A percentile compares a stretch with the other conserved stretches of the same genome.
Conservation (phyloP, 2,329 filamentous ascomycete genomes). For the Sclerotinia subarctica region DNA sequence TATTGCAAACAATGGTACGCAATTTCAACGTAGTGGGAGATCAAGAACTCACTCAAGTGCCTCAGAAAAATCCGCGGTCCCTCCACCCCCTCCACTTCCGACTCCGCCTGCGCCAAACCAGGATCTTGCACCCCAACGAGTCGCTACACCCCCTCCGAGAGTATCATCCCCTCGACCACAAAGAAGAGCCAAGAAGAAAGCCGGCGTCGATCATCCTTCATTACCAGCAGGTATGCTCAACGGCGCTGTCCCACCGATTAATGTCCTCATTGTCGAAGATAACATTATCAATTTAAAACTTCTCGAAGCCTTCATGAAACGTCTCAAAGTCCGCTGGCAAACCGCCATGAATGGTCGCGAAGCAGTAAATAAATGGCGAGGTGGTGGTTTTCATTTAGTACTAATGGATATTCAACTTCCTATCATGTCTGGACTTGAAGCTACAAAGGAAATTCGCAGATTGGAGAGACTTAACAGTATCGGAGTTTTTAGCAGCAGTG, state of each 20-base stretch:
- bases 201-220: constrained; percentile 43
- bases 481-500: constrained; percentile 77
- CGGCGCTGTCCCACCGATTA: constrained; percentile 87
- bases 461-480: constrained; percentile 89
- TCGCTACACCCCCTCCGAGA: constrained; percentile 46
- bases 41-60: constrained; percentile 50
- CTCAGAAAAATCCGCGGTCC: constrained; percentile 38
- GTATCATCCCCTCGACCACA: constrained; percentile 47
- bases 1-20: constrained; percentile 34
- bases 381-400: constrained; percentile 90
- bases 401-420: constrained; percentile 98
- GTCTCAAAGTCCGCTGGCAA: constrained; percentile 92
- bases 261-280: constrained; percentile 95
- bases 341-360: constrained; percentile 95
- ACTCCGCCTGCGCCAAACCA: constrained; percentile 53
- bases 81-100: constrained; percentile 49
- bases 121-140: constrained; percentile 43
- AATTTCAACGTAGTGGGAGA: constrained; percentile 40
- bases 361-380: constrained; percentile 88
- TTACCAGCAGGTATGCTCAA: constrained; percentile 68
- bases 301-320: constrained; percentile 91
- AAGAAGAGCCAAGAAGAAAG: constrained; percentile 50
- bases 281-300: constrained; percentile 97
- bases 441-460: constrained; percentile 88
- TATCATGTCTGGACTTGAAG: constrained; percentile 92